phyloP scores from a whole-genome alignment of 2,329 filamentous ascomycete species.

The Colletotrichum ledebouriae region DNA sequence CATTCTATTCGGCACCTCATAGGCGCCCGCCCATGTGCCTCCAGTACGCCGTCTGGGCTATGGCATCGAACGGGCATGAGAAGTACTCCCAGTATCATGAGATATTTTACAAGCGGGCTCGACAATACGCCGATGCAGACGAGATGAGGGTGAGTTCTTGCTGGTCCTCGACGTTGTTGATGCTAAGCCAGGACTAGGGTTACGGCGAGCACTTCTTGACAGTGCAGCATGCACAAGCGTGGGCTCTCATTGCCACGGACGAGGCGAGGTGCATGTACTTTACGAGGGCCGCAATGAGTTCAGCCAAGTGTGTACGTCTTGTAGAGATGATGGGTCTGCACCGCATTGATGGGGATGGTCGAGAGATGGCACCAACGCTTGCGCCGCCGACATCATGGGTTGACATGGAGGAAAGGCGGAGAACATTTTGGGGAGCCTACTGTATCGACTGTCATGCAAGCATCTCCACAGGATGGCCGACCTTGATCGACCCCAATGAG shows the following conservation, averaged over 20 bases:
- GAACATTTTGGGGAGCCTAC: slow-evolving; percentile 89
- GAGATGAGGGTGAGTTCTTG: slow-evolving; percentile 76
- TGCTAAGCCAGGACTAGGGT: slow-evolving; percentile 58
- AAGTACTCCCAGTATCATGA: slow-evolving; percentile 81
- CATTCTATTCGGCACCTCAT: slow-evolving; percentile 78
- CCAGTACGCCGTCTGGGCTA: slow-evolving; percentile 89
- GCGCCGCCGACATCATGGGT: slow-evolving; percentile 82
- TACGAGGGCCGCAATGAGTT: slow-evolving; percentile 86
- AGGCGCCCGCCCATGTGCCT: slow-evolving; percentile 86
- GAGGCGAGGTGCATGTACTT: slow-evolving; percentile 91
- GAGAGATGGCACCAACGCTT: slow-evolving; percentile 80
- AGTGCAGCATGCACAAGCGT: slow-evolving; percentile 84
- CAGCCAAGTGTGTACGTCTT: slow-evolving; percentile 77
- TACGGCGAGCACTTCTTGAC: slow-evolving; percentile 85
- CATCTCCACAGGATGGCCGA: slow-evolving; percentile 92
- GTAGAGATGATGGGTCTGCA: slow-evolving; percentile 89
- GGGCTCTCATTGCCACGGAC: slow-evolving; percentile 79
- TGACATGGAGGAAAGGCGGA: slow-evolving; percentile 80
- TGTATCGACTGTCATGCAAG: slow-evolving; percentile 87
- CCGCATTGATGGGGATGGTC: slow-evolving; percentile 74
- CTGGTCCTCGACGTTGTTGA: neutral
- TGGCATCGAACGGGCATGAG: slow-evolving; percentile 78
- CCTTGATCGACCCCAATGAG: slow-evolving; percentile 81
- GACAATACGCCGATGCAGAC: slow-evolving; percentile 86
- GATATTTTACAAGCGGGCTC: slow-evolving; percentile 83